phyloP scores from a whole-genome alignment of 768 basidiomycete genomes.

The Podaxis sp. region DNA sequence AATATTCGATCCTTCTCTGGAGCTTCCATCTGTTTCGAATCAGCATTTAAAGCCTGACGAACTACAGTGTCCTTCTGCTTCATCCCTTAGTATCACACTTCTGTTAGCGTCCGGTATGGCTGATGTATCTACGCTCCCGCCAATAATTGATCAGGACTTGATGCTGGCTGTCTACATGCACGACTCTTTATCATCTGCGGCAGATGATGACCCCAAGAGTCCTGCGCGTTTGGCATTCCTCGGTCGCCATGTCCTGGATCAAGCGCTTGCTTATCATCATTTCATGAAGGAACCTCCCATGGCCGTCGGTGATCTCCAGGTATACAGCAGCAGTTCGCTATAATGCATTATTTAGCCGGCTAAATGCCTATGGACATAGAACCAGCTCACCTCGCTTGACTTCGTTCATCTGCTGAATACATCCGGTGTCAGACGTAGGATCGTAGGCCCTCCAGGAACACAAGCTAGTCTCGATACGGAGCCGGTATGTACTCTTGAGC shows the following conservation, averaged over 20 bases:
- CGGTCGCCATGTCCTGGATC: background rate
- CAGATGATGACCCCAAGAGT: background rate
- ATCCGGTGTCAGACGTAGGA: background rate
- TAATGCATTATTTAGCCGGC: background rate
- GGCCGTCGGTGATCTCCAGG: background rate
- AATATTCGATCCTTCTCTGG: too few species aligned
- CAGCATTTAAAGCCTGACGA: too few species aligned
- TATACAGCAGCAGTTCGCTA: background rate
- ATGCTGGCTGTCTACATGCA: conserved; percentile 60
- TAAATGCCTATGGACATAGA: background rate
- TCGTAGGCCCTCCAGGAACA: background rate
- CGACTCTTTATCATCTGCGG: conserved; percentile 21
- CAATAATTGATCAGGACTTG: conserved; percentile 50
- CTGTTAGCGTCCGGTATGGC: conserved; percentile 22
- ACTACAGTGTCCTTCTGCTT: background rate
- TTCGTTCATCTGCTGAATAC: background rate
- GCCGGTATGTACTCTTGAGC: background rate
- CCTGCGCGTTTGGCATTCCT: background rate
- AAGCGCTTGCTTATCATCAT: background rate
- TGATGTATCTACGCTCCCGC: conserved; percentile 45
- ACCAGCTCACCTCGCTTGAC: background rate
- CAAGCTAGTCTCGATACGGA: background rate
- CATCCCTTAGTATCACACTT: background rate
- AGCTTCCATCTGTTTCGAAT: too few species aligned
- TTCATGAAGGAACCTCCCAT: background rate